Conservation (phyloP, 164 flowering plant genomes). For the Euptelea pleiosperma region DNA sequence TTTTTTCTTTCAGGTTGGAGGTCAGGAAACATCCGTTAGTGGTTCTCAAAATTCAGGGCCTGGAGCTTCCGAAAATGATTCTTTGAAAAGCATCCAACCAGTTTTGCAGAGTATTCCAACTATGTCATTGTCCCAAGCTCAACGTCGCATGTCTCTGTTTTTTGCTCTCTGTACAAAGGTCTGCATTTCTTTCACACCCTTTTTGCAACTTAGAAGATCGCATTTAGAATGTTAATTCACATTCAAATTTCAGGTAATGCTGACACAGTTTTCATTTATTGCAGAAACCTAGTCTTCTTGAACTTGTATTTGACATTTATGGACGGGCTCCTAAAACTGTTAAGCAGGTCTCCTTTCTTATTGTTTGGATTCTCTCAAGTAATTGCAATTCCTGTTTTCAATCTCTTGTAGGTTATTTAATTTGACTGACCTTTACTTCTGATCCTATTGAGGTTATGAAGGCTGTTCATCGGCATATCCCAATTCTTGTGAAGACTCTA, state of each 20-base stretch:
- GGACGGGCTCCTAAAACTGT: constrained; percentile 71
- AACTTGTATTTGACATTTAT: constrained; percentile 73
- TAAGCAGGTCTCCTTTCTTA: constrained; percentile 69
- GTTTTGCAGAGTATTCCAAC: constrained; percentile 25
- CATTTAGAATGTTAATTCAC: background rate
- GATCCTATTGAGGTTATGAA: constrained; percentile 31
- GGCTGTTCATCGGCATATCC: constrained; percentile 92
- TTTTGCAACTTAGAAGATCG: background rate
- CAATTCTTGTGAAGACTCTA: constrained; percentile 70
- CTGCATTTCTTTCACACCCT: background rate
- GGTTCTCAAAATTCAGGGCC: constrained; percentile 69
- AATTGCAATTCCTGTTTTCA: background rate
- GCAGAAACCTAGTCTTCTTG: constrained; percentile 89
- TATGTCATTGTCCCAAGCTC: constrained; percentile 59
- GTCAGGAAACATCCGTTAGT: constrained; percentile 60
- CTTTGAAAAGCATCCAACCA: constrained; percentile 29
- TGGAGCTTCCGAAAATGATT: constrained; percentile 50
- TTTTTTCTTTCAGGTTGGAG: constrained; percentile 39
- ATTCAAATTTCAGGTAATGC: constrained; percentile 1
- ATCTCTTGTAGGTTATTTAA: background rate
- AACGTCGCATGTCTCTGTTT: constrained; percentile 68
- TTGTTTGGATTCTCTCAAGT: background rate
- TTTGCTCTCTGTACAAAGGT: constrained; percentile 97
- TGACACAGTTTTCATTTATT: constrained; percentile 11
- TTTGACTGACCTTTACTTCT: background rate